Percentiles rank a stretch among this genome's conserved stretches.
These are phyloP conservation scores for Mallotus nudiflorus DNA, from an alignment of 345 rosid species.

Conservation along the genomic window DNA sequence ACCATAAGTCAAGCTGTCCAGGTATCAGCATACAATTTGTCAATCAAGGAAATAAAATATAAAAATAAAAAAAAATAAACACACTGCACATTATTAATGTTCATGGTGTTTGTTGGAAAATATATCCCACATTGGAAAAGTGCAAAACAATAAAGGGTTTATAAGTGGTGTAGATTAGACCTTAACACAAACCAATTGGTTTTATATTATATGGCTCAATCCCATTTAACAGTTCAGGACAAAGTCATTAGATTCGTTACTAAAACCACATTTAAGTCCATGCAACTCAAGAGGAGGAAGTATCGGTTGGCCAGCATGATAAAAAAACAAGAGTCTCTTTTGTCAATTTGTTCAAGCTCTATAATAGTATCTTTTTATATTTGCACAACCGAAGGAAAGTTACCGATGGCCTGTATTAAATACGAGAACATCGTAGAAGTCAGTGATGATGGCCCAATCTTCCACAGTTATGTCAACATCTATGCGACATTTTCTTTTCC, in stretches of 20 bases:
- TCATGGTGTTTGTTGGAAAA: background rate
- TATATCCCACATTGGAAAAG: no score
- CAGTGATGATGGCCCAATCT: constrained; percentile 69
- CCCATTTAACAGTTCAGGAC: no score
- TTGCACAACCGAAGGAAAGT: constrained; percentile 8
- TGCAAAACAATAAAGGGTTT: no score
- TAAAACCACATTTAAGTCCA: constrained; percentile 74
- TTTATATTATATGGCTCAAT: constrained; percentile 34
- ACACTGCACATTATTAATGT: background rate
- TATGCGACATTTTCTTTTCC: constrained; percentile 59
- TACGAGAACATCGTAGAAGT: constrained; percentile 78
- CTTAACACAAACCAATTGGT: no score
- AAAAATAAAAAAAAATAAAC: no score
- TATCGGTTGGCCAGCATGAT: constrained; percentile 62
- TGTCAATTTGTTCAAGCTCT: constrained; percentile 61
- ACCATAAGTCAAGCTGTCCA: constrained; percentile 91
- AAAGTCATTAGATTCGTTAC: no score
- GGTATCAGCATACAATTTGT: constrained; percentile 30
- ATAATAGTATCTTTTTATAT: no score
- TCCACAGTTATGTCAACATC: constrained; percentile 88
- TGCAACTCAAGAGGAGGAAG: constrained; percentile 64
- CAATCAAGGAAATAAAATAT: background rate
- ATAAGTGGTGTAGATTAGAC: no score
- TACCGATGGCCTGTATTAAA: constrained; percentile 98
- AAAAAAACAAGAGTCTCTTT: constrained; percentile 79